Evolutionary conservation across 345 rosid genomes (phyloP), one percentile per base, ranked within the genome.

Genomic region (Gossypium herbaceum): DNA sequence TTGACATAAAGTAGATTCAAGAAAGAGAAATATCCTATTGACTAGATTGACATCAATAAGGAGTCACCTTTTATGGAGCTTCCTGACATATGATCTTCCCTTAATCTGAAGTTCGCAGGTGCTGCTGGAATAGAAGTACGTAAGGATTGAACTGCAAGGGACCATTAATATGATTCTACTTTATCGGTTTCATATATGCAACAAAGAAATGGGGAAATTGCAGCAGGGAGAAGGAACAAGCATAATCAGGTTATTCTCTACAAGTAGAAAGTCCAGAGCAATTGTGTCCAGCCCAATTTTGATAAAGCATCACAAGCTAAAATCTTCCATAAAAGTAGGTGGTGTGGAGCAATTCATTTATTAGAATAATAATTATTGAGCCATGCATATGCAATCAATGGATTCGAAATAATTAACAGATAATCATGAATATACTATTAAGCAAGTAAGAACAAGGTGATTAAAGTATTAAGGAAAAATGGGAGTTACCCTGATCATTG

Each of bases 11-110:
- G 64, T 54, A 72, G 48, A 19, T 67, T 47, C 43, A 76, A 51
- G 7, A 68, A 61, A 22, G 64, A 64, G 75, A 47, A 75, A 71
- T 57, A 5, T 47, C 22, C 22, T 12, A 67, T 3, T 34, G 41
- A 63, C 39, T 43, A 39, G 27, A 75, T 48, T 50, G 59, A 74
- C 17, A 15, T 69, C 20, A 41, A 27, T 41, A 59, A 75, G 13
- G 15, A 41, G 34, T 85, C 79, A 96, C 99, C 99, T 93, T 96
- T 93, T 44, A 92, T 90, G 75, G 99, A 89, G 88, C 97, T 85
- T 78, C 97, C 99, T 2, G 98, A 88, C 79, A 88, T 75, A 67
- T 81, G 97, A 76, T 93, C 97, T 72, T 93, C 99, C 84, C 91
- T 91, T 82, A 89, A 76, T 85, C 82, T 93, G 87, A 87, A 96